A percentile compares a stretch with the other conserved stretches of the same genome.
Conservation (phyloP, 2,329 filamentous ascomycete genomes). For the Colletotrichum tabaci region DNA sequence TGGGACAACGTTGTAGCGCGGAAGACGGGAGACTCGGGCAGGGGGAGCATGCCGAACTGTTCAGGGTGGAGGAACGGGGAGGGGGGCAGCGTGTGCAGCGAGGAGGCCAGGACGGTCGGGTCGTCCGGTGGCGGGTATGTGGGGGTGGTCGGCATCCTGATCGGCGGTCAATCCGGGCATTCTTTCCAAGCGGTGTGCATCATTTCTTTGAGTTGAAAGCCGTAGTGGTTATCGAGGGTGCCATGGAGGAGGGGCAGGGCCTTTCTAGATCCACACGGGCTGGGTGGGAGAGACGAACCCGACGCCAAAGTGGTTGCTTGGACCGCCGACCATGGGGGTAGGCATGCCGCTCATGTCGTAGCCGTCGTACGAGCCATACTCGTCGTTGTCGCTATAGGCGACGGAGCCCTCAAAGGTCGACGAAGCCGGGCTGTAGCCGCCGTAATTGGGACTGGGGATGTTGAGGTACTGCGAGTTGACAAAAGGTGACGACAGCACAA, state of each 20-base stretch:
- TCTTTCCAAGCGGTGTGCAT: constrained; percentile 53
- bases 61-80: constrained; percentile 63
- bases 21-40: constrained; percentile 61
- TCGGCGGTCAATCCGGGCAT: constrained; percentile 68
- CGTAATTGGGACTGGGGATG: constrained; percentile 74
- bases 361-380: constrained; percentile 57
- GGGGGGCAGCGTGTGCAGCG: constrained; percentile 56
- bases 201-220: constrained; percentile 49
- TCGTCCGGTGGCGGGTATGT: constrained; percentile 62
- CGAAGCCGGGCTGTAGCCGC: constrained; percentile 73
- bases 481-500: constrained; percentile 71
- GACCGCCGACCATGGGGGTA: constrained; percentile 62
- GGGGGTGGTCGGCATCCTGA: constrained; percentile 66
- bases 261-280: constrained; percentile 71
- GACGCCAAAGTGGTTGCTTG: constrained; percentile 62
- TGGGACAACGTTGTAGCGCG: constrained; percentile 50
- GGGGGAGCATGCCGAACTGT: constrained; percentile 59
- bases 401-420: constrained; percentile 75
- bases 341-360: constrained; percentile 63
- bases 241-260: constrained; percentile 50
- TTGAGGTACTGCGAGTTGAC: constrained; percentile 71
- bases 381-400: constrained; percentile 74
- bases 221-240: constrained; percentile 54
- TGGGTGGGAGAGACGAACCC: constrained; percentile 77
- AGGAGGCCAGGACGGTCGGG: constrained; percentile 53